Conservation (phyloP, 768 basidiomycete genomes). For the Gyrodon lividus region DNA sequence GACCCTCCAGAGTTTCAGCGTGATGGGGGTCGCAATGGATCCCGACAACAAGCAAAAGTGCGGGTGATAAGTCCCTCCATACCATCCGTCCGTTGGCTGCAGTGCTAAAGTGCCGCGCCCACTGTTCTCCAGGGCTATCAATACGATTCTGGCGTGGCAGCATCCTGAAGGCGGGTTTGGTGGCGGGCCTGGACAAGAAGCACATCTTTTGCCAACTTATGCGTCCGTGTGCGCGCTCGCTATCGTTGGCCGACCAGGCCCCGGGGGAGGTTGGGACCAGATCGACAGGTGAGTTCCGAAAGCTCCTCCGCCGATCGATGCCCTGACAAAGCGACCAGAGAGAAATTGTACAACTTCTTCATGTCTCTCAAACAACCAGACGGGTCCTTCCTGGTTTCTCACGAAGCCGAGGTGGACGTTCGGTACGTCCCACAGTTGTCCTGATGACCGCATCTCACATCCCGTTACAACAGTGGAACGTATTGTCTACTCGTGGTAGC, state of each 20-base stretch:
- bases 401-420: constrained; percentile 90
- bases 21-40: constrained; percentile 77
- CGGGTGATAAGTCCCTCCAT: constrained; percentile 14
- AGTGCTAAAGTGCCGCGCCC: background rate
- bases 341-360: constrained; percentile 84
- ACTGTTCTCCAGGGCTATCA: constrained; percentile 55
- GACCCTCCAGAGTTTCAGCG: constrained; percentile 81
- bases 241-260: constrained; percentile 72
- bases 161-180: constrained; percentile 88
- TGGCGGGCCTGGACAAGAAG: constrained; percentile 85
- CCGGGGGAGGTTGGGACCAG: constrained; percentile 80
- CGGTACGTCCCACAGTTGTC: constrained; percentile 48
- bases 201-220: constrained; percentile 90
- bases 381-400: constrained; percentile 88
- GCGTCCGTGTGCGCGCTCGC: constrained; percentile 83
- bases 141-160: constrained; percentile 80
- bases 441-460: background rate
- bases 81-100: background rate
- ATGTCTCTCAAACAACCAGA: constrained; percentile 90
- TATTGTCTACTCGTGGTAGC: constrained; percentile 90
- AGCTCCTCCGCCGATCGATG: background rate
- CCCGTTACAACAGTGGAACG: constrained; percentile 59
- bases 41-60: constrained; percentile 75
- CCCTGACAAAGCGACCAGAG: constrained; percentile 36
- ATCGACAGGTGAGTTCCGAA: constrained; percentile 63